Base-by-base conservation (phyloP, 192 early-diverging fungal genomes). In the Coemansia sp. region DNA sequence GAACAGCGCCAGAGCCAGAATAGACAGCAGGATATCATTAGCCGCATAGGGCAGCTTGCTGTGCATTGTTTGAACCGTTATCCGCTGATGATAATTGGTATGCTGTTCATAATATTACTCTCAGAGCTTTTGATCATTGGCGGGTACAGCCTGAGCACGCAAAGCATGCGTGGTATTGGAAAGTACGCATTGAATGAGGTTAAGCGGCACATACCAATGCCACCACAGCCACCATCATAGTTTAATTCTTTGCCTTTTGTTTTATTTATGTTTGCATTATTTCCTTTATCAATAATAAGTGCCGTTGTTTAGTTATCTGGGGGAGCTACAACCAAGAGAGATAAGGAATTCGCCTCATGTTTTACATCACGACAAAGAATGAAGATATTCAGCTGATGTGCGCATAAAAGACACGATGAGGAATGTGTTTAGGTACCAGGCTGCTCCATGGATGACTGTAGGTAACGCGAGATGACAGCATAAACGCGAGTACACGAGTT, bases 391-490 rank as follows among this genome's bases (percentile, higher is more conserved):
- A 32, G 4, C 32, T 32, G 32, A 59, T 42, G 4, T 12, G 2
- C 10, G 12, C 11, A 32, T 5, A 57, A 57, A 5, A 11, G 7
- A 11, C 53, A 6, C 55, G 25, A n/a, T 50, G 13, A 45, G 13
- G 5, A 45, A 45, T 9, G 4, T n/a, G 51, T 65, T 37, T 54
- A 65, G 56, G 11, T 13, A 19, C 46, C 9, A 39, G 55, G n/a
- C 48, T 74, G 68, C 50, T 69, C 67, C 22, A 69, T 32, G 2
- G 79, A 70, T 20, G 70, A 51, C 43, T 76, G 74, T 39, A 81
- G 65, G 40, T 70, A 71, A 41, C 72, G 80, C 64, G 75, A 83
- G 38, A 83, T 71, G 40, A 76, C 81, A 11, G 81, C 81, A 48
- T 84, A 84, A 20, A 84, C 69, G 20, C 73, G 76, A 5, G 71